Percentiles rank a stretch among this genome's conserved stretches.
These are phyloP conservation scores for Petunia hybrid DNA, from an alignment of 305 asterid species.

Conservation along the genomic window DNA sequence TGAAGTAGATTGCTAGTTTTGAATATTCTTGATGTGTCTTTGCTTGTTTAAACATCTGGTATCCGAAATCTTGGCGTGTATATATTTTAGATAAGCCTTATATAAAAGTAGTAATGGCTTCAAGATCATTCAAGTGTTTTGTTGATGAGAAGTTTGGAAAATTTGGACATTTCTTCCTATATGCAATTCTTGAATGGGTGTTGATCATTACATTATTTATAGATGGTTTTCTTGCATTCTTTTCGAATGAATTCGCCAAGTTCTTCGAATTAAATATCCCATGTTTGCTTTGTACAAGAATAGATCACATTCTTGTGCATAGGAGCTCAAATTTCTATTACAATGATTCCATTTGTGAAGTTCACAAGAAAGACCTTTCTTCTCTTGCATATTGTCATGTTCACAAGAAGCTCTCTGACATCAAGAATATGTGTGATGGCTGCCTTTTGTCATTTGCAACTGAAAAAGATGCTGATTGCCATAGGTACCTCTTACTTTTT, in stretches of 20 bases:
- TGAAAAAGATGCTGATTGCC: constrained; percentile 61
- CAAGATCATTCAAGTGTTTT: constrained; percentile 49
- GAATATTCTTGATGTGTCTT: not conserved
- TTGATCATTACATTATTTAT: constrained; percentile 71
- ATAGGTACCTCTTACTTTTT: constrained; percentile 37
- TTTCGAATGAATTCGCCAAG: constrained; percentile 67
- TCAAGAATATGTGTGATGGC: constrained; percentile 72
- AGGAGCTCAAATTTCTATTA: constrained; percentile 59
- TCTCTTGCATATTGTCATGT: constrained; percentile 81
- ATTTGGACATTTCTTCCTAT: constrained; percentile 56
- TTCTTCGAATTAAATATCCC: constrained; percentile 66
- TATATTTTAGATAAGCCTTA: not conserved
- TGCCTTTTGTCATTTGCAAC: constrained; percentile 79
- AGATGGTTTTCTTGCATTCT: constrained; percentile 78
- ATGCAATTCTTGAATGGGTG: constrained; percentile 77
- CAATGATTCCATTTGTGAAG: constrained; percentile 80
- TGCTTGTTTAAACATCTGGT: not conserved
- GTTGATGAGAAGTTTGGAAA: constrained; percentile 59
- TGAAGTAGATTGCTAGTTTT: constrained; percentile 8
- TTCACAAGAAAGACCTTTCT: constrained; percentile 78
- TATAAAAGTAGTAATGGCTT: constrained; percentile 32
- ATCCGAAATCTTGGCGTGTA: not conserved
- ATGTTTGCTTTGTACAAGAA: constrained; percentile 79
- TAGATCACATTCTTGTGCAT: constrained; percentile 69
- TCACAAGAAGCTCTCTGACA: constrained; percentile 74